Evolutionary conservation across 345 rosid genomes (phyloP).

Genomic region (Ceriops tagal): DNA sequence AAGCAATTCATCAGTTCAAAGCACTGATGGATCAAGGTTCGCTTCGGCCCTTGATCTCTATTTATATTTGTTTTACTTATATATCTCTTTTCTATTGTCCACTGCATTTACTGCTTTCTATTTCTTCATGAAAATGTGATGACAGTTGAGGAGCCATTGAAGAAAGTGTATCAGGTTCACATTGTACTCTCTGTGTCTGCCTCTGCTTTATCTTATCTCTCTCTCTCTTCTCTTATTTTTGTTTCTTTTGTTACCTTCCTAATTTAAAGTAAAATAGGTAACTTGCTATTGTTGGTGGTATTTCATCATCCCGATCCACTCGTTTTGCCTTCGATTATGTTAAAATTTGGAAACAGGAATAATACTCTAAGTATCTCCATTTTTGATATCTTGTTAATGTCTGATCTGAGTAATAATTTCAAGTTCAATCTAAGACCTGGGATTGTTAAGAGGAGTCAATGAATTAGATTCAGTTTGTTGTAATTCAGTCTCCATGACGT

Average conservation of each 20-base stretch:
- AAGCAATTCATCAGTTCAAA: constrained; percentile 48
- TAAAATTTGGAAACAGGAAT: constrained; percentile 10
- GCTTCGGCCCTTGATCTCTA: background rate
- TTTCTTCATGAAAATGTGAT: constrained; percentile 16
- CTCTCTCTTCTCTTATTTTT: background rate
- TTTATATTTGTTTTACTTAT: background rate
- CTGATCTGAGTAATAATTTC: constrained; percentile 6
- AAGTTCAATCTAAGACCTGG: background rate
- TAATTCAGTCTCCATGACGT: background rate
- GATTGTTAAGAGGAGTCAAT: background rate
- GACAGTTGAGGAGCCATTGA: constrained; percentile 62
- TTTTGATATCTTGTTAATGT: background rate
- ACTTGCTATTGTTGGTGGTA: background rate
- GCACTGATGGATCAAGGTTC: constrained; percentile 52
- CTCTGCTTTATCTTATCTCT: constrained; percentile 18
- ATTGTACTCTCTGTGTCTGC: background rate
- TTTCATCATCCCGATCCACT: no score
- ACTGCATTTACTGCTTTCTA: background rate
- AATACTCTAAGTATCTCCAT: background rate
- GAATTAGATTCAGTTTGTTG: background rate
- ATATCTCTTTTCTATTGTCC: background rate
- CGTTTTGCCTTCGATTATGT: constrained; percentile 2
- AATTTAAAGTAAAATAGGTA: background rate
- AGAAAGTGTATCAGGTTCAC: constrained; percentile 52
- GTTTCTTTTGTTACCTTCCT: no score